These are phyloP conservation scores for Epichloe festucae DNA, from an alignment of 2,329 filamentous ascomycete genomes.

Conservation along the genomic window DNA sequence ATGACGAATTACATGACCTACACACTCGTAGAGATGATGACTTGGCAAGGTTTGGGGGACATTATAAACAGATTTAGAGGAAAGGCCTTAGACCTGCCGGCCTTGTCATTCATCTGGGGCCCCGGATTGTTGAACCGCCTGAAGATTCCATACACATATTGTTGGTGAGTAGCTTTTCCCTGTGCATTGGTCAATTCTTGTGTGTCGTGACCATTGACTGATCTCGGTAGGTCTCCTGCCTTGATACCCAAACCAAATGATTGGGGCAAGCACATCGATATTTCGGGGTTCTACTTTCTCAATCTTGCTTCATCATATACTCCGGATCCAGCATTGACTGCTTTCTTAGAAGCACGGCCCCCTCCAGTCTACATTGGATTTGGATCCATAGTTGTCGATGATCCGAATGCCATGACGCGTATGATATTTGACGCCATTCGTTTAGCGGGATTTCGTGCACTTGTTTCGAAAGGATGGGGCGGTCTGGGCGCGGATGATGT, in stretches of 20 bases:
- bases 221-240: constrained; percentile 44
- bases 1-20: constrained; percentile 77
- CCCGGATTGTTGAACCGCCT: constrained; percentile 67
- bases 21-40: constrained; percentile 77
- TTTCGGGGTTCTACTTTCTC: constrained; percentile 68
- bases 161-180: constrained; percentile 43
- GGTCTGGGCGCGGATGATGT: constrained; percentile 62
- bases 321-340: constrained; percentile 49
- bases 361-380: constrained; percentile 75
- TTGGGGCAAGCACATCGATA: constrained; percentile 58
- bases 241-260: constrained; percentile 69
- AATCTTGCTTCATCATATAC: constrained; percentile 53
- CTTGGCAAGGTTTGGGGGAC: constrained; percentile 80
- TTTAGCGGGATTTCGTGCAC: constrained; percentile 55
- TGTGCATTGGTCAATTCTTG: background rate
- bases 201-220: constrained; percentile 3
- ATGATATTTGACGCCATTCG: constrained; percentile 60
- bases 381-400: constrained; percentile 69
- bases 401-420: constrained; percentile 56
- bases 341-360: constrained; percentile 54
- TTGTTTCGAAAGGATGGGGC: constrained; percentile 83
- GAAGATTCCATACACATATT: constrained; percentile 76
- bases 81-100: constrained; percentile 59
- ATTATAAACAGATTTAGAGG: constrained; percentile 80
- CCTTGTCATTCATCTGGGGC: constrained; percentile 69